A percentile compares a stretch with the other conserved stretches of the same genome.
These are phyloP conservation scores for Macrotyloma uniflorum DNA, from an alignment of 306 rosid genomes.

Conservation along the genomic window DNA sequence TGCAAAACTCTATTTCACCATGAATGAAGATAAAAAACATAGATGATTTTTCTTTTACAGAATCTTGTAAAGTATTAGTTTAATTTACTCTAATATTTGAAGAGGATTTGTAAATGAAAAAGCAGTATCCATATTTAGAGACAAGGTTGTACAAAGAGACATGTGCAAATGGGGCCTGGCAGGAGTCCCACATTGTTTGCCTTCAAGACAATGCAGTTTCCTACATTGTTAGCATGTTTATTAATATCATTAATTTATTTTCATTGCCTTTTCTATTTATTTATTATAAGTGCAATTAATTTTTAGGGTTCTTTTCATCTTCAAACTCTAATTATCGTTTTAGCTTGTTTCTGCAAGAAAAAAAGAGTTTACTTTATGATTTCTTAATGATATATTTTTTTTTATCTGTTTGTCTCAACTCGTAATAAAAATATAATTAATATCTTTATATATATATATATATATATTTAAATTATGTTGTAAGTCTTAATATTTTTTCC, in stretches of 20 bases:
- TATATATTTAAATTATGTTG: no score
- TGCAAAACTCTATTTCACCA: no score
- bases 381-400: neutral
- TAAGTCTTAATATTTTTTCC: neutral
- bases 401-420: neutral
- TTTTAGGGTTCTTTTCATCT: neutral
- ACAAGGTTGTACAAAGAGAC: neutral
- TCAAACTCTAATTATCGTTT: neutral
- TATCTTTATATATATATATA: neutral
- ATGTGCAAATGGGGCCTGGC: neutral
- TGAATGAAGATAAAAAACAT: no score
- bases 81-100: no score
- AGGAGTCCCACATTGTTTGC: neutral
- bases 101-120: neutral
- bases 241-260: neutral
- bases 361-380: neutral
- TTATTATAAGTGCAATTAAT: neutral
- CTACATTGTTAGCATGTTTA: neutral
- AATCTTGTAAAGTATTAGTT: no score
- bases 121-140: neutral
- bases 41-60: no score
- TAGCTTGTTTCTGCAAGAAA: neutral
- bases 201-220: neutral
- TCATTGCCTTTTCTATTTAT: neutral
- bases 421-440: no score